Evolutionary conservation across 108 stramenopile genomes (phyloP).

Genomic region (Pseudonitzschia multiseries): DNA sequence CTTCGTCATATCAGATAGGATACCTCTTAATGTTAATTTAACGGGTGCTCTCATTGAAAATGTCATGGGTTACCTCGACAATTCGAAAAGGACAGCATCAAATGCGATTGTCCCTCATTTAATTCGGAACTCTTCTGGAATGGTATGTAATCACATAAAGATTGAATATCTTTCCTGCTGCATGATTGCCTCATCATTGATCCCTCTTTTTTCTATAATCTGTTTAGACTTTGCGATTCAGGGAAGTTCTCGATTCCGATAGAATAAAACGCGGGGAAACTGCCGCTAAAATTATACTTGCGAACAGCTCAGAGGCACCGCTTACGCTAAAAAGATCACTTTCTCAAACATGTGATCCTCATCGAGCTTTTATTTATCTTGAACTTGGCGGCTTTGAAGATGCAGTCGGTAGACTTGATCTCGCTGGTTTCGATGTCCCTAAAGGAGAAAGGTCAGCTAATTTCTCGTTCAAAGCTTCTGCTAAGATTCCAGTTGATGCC

Average conservation of each 20-base stretch:
- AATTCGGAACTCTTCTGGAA: slow-evolving; percentile 68
- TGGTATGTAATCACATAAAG: slow-evolving; percentile 29
- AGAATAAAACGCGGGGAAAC: slow-evolving; percentile 39
- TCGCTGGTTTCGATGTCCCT: slow-evolving; percentile 30
- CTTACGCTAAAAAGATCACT: slow-evolving; percentile 46
- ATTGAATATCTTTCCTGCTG: background rate
- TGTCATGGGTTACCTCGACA: slow-evolving; percentile 34
- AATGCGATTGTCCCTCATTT: slow-evolving; percentile 53
- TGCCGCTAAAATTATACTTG: slow-evolving; percentile 24
- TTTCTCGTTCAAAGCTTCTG: slow-evolving; percentile 43
- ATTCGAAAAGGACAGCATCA: slow-evolving; percentile 15
- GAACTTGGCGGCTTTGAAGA: slow-evolving; percentile 55
- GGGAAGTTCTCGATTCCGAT: slow-evolving; percentile 47
- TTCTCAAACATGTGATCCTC: slow-evolving; percentile 63
- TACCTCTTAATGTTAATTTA: slow-evolving; percentile 72
- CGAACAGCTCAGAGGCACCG: slow-evolving; percentile 40
- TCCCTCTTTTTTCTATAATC: background rate
- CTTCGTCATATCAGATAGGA: slow-evolving; percentile 27
- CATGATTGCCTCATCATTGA: background rate
- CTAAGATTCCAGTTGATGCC: slow-evolving; percentile 58
- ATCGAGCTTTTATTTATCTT: slow-evolving; percentile 47
- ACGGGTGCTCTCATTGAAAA: slow-evolving; percentile 77
- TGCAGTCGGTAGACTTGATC: slow-evolving; percentile 33
- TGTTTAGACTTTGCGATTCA: slow-evolving; percentile 46
- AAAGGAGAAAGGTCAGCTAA: slow-evolving; percentile 32